phyloP scores from a whole-genome alignment of 129 eudicot genomes.

The Logfia minima region DNA sequence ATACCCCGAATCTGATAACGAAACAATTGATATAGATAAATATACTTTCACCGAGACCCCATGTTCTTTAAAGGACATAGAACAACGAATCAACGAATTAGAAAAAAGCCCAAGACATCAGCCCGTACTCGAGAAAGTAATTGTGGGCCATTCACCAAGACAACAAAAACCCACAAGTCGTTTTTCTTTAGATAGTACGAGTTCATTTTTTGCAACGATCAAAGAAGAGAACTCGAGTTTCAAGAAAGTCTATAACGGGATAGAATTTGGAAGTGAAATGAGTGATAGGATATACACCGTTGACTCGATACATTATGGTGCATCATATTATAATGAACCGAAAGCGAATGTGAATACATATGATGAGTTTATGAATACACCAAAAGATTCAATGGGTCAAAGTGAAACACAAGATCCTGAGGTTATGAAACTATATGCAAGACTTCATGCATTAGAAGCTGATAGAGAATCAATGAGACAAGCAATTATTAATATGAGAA shows the following conservation, averaged over 20 bases:
- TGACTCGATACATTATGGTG: conserved; percentile 64
- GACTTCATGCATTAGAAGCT: conserved; percentile 94
- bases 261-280: conserved; percentile 70
- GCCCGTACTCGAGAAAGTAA: conserved; percentile 61
- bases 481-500: conserved; percentile 70
- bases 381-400: conserved; percentile 43
- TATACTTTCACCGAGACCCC: conserved; percentile 70
- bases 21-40: conserved; percentile 57
- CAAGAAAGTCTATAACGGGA: conserved; percentile 50
- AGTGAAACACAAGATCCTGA: conserved; percentile 54
- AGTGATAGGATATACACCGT: conserved; percentile 74
- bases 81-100: conserved; percentile 60
- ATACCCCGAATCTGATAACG: conserved; percentile 45
- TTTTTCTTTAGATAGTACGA: conserved; percentile 47
- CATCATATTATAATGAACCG: conserved; percentile 41
- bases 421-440: conserved; percentile 61
- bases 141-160: conserved; percentile 66
- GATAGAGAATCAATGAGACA: conserved; percentile 93
- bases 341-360: conserved; percentile 40
- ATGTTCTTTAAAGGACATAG: conserved; percentile 58
- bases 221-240: conserved; percentile 52
- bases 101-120: conserved; percentile 54
- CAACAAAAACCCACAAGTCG: conserved; percentile 46
- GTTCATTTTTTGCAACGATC: conserved; percentile 34
- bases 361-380: conserved; percentile 47